phyloP scores from a whole-genome alignment of 805 yeast genomes.

The Barnettozyma wickerhamii region DNA sequence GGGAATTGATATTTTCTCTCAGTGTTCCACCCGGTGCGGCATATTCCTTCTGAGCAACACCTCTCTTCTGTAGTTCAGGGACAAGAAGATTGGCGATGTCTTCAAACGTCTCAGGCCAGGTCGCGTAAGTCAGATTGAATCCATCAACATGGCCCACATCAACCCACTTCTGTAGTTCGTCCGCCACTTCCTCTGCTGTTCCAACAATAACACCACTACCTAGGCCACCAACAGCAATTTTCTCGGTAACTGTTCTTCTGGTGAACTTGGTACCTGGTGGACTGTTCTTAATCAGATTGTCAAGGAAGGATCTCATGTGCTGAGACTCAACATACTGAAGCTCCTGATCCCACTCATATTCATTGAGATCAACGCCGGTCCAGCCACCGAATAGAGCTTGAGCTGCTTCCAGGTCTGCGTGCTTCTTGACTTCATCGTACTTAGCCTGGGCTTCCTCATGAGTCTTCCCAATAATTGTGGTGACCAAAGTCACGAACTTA shows the following conservation, averaged over 20 bases:
- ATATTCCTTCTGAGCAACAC: constrained; percentile 14
- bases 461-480: constrained; percentile 35
- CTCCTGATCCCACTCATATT: constrained; percentile 42
- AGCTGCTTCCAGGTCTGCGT: constrained; percentile 37
- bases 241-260: constrained; percentile 22
- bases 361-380: constrained; percentile 38
- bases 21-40: constrained; percentile 28
- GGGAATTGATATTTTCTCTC: constrained; percentile 11
- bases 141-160: constrained; percentile 30
- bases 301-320: constrained; percentile 2
- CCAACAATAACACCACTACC: constrained; percentile 29
- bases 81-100: constrained; percentile 34
- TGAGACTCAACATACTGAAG: constrained; percentile 28
- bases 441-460: constrained; percentile 38
- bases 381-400: constrained; percentile 42
- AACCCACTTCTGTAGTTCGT: constrained; percentile 33
- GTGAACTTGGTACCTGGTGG: constrained; percentile 22
- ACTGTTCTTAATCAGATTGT: constrained; percentile 24
- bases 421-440: constrained; percentile 28
- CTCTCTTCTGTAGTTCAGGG: constrained; percentile 28
- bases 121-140: constrained; percentile 33
- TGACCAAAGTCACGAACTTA: constrained; percentile 35
- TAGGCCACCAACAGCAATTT: constrained; percentile 23
- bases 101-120: constrained; percentile 36
- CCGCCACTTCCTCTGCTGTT: constrained; percentile 35